Conservation (phyloP, 2,329 filamentous ascomycete species). For the Ascochyta lentis region DNA sequence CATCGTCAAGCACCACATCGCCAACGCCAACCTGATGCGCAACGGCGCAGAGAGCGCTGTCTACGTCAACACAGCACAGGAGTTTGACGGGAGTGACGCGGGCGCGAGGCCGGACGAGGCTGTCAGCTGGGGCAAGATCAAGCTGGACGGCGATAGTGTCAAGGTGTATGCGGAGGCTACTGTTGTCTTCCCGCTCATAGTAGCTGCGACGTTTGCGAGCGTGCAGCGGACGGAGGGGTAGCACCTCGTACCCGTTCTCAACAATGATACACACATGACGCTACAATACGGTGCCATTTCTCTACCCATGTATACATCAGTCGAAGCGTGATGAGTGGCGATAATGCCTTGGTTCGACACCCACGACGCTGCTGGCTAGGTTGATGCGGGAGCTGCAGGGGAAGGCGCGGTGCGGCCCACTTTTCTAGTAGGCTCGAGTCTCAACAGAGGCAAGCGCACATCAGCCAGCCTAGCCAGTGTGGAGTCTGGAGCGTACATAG, state of each 20-base stretch:
- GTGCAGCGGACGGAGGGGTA: conserved; percentile 6
- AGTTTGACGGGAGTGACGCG: conserved; percentile 97
- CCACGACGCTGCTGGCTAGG: no score
- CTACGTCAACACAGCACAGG: conserved; percentile 96
- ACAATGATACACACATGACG: background rate
- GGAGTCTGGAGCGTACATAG: conserved; percentile 13
- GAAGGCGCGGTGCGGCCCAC: conserved; percentile 29
- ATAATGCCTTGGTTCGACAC: background rate
- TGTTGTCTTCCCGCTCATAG: conserved; percentile 70
- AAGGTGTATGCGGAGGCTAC: conserved; percentile 79
- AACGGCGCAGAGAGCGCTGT: conserved; percentile 97
- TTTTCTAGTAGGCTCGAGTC: conserved; percentile 24
- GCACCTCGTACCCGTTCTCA: background rate
- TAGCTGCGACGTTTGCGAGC: conserved; percentile 69
- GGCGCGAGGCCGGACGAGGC: conserved; percentile 95
- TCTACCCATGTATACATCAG: no score
- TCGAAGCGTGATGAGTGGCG: background rate
- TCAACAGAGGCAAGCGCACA: conserved; percentile 20
- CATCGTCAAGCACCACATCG: conserved; percentile 97
- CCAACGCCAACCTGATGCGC: conserved; percentile 95
- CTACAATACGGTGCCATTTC: background rate
- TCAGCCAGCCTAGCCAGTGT: conserved; percentile 23
- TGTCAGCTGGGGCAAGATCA: conserved; percentile 99
- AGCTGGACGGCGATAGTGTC: conserved; percentile 82
- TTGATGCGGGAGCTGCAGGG: conserved; percentile 29